Evolutionary conservation across 2,329 filamentous ascomycete genomes (phyloP), one percentile per base, ranked within the genome.

Genomic region (Cladosporium phlei): DNA sequence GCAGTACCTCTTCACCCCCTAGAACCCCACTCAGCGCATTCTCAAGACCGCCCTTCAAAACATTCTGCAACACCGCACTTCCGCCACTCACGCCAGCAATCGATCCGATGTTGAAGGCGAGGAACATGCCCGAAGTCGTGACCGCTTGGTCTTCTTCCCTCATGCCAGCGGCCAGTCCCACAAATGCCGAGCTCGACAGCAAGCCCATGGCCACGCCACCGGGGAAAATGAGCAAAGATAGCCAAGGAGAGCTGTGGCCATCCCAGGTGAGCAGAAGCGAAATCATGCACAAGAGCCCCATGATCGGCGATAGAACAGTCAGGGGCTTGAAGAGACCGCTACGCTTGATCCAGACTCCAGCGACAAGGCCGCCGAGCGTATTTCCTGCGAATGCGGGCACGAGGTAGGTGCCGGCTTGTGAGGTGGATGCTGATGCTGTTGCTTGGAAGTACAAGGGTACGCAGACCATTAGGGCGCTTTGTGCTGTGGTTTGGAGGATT

Each of bases 401-500:
- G 0, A 88, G 67, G 55, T 86, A 80, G 0, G 76, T 67, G 2
- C 75, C 75, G 0, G 83, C 80, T 1, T 69, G 65, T 0, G 82
- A 80, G 34, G 76, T 79, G 0, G 77, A 79, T 2, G 73, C 74
- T 1, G 71, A 67, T 4, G 75, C 67, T 0, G 82, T 82, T 1
- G 83, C 75, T 48, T 85, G 79, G 52, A 87, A 88, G 64, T 87
- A 87, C 0, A 87, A 63, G 0, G 84, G 84, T 0, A 86, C 75
- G 0, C 76, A 74, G 45, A 80, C 82, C 77, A 86, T 81, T 59
- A 80, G 73, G 1, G 72, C 75, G 7, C 80, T 62, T 55, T 87
- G 84, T 0, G 80, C 77, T 1, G 73, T 71, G 1, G 69, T 65
- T 51, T 85, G 81, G 0, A 77, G 64, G 2, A 68, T 66, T 17